Base-by-base conservation (phyloP, 1,284 basidiomycete species). In the Pascua sp. region DNA sequence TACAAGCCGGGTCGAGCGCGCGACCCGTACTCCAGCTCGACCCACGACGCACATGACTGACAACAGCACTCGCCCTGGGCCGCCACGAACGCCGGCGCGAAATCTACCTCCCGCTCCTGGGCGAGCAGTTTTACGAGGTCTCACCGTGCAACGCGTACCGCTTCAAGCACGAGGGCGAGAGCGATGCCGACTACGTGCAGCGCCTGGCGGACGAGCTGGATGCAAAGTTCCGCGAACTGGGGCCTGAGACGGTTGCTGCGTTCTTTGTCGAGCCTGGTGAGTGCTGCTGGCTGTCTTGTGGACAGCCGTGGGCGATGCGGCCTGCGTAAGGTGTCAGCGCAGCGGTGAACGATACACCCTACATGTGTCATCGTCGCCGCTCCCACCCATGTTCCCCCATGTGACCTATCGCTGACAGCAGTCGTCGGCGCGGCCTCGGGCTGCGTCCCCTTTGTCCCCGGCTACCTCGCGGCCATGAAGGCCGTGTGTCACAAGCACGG, bases 401-500 rank as follows among this genome's bases (percentile, higher is more conserved):
- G 7, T 32, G 24, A 32, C 24, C 24, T 32, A n/a, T n/a, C 7
- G 24, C 24, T 32, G 24, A 32, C 24, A 32, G 3, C 24, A 32
- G 63, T 68, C 44, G 90, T 90, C 3, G 91, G 90, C 38, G 90
- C 90, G 0, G 86, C 90, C 0, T 85, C 86, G 0, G 91, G 90
- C 36, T 70, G 66, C 47, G 61, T 73, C 1, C 61, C 65, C 9
- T 63, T 70, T 32, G 60, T 69, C 1, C 65, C 69, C 2, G 73
- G 75, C 1, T 78, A 77, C 59, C 64, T 77, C 51, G 43, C 57
- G 71, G 88, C 87, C 5, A 89, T 92, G 84, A 89, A 89, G 67
- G 84, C 84, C 8, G 87, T 93, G n/a, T 91, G 90, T 67, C 83
- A 90, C 53, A 89, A 88, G 69, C 87, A 91, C 63, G 90, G 88